A percentile compares a stretch with the other conserved stretches of the same genome.
Evolutionary conservation across 805 yeast species (phyloP).

Genomic region (Saccharomycopsis amapae): DNA sequence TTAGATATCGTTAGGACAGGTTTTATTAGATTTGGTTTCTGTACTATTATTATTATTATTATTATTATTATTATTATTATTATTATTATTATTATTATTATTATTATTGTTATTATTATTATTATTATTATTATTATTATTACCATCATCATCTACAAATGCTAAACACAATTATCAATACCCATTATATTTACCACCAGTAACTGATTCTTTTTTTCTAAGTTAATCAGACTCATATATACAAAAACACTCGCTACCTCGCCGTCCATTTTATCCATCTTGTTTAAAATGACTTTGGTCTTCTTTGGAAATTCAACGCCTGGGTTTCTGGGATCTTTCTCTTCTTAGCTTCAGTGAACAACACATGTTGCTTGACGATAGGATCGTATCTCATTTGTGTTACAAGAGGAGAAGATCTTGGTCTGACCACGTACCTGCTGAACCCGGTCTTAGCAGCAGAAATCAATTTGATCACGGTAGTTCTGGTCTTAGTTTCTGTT

Average conservation of each 20-base stretch:
- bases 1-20: background rate
- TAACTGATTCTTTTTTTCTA: no score
- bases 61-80: no score
- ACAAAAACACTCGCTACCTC: background rate
- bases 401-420: conserved; percentile 73
- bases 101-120: no score
- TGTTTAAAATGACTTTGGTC: conserved; percentile 25
- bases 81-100: no score
- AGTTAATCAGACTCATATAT: no score
- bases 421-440: conserved; percentile 70
- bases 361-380: conserved; percentile 76
- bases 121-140: no score
- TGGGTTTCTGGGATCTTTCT: conserved; percentile 60
- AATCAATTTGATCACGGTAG: conserved; percentile 74
- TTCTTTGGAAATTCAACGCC: conserved; percentile 42
- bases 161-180: no score
- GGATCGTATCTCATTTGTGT: conserved; percentile 86
- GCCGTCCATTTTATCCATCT: background rate
- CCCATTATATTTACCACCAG: no score
- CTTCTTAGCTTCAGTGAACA: conserved; percentile 83
- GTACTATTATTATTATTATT: background rate
- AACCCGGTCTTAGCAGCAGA: conserved; percentile 91
- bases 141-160: no score
- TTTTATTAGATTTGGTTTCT: background rate
- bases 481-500: conserved; percentile 48